Percentiles rank a stretch among this genome's conserved stretches.
Evolutionary conservation across 805 yeast species (phyloP).

Genomic region (Candida argentea): DNA sequence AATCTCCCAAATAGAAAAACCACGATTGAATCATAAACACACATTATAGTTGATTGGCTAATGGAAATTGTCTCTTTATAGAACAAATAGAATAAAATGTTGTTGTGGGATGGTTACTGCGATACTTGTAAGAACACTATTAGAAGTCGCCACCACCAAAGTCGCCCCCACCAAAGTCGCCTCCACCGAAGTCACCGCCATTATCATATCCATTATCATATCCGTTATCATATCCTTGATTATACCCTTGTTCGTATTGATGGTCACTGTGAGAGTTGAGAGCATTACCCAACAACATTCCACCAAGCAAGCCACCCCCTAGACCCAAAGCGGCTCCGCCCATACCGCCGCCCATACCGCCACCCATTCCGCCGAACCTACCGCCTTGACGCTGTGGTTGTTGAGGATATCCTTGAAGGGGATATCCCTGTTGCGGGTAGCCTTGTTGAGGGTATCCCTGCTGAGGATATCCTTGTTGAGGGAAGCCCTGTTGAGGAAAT

Average conservation of each 20-base stretch:
- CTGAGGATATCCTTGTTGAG: slow-evolving; percentile 19
- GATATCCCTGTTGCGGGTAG: slow-evolving; percentile 12
- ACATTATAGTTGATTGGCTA: too few relatives aligned
- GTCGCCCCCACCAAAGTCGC: slow-evolving; percentile 15
- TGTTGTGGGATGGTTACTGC: not conserved
- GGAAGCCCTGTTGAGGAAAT: slow-evolving; percentile 8
- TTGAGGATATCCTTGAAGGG: slow-evolving; percentile 10
- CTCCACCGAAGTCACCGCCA: slow-evolving; percentile 10
- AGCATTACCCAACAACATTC: slow-evolving; percentile 40
- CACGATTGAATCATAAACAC: too few relatives aligned
- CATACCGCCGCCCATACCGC: slow-evolving; percentile 28
- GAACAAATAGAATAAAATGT: too few relatives aligned
- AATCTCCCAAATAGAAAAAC: too few relatives aligned
- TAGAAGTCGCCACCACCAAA: slow-evolving; percentile 7
- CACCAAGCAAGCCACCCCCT: slow-evolving; percentile 53
- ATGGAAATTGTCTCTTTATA: too few relatives aligned
- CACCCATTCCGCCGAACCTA: slow-evolving; percentile 6
- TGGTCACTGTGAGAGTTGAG: slow-evolving; percentile 20
- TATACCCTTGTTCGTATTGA: slow-evolving; percentile 17
- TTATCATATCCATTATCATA: slow-evolving; percentile 18
- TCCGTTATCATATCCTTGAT: slow-evolving; percentile 26
- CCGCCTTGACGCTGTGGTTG: slow-evolving; percentile 19
- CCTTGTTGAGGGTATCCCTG: slow-evolving; percentile 9
- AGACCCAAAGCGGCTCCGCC: slow-evolving; percentile 42
- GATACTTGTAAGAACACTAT: not conserved